Evolutionary conservation across 2,329 filamentous ascomycete species (phyloP), one percentile per base, ranked within the genome.

Genomic region (Calcarisporium arbuscula): DNA sequence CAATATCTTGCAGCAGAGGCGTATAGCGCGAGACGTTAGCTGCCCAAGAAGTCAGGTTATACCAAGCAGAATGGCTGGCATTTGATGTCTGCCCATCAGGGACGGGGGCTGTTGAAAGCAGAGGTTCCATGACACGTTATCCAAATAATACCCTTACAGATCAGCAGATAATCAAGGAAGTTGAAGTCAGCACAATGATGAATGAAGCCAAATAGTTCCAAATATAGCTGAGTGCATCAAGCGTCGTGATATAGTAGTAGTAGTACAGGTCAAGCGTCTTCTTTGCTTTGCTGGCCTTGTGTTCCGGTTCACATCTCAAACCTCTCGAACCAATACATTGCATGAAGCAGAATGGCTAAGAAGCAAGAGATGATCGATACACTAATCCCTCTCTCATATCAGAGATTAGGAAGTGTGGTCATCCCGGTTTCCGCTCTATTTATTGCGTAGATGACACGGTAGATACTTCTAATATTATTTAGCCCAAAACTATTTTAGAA

Each of bases 1-100:
- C 69, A 30, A 89, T 62, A 49, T 86, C 81, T 54, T 76, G 77
- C 14, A 84, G 60, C 9, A 79, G 79, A 3, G 82, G 80, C 30
- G 74, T 66, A 56, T 75, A 72, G 45, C 70, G 69, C 28, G 74
- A 71, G 40, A 75, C 62, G 56, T 78, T 77, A 40, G 72, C 66
- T 5, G 69, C 68, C 74, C 75, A 78, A 28, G 38, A 31, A 15
- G 71, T 70, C 46, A 78, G 53, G 46, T 75, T 74, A 44, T 68
- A 62, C 72, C 71, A 76, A 21, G 35, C 18, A 28, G 28, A 30
- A 15, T 28, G 23, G 27, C 28, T 38, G 20, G 20, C 34, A 20
- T 36, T 31, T 29, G 33, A 32, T 23, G 17, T 28, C 38, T 34
- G 37, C 37, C 34, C 28, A 32, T 26, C 38, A 40, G 36, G 38